A percentile compares a stretch with the other conserved stretches of the same genome.
Evolutionary conservation across 1,284 basidiomycete genomes (phyloP).

Genomic region (Boletellus dicymbophilus): DNA sequence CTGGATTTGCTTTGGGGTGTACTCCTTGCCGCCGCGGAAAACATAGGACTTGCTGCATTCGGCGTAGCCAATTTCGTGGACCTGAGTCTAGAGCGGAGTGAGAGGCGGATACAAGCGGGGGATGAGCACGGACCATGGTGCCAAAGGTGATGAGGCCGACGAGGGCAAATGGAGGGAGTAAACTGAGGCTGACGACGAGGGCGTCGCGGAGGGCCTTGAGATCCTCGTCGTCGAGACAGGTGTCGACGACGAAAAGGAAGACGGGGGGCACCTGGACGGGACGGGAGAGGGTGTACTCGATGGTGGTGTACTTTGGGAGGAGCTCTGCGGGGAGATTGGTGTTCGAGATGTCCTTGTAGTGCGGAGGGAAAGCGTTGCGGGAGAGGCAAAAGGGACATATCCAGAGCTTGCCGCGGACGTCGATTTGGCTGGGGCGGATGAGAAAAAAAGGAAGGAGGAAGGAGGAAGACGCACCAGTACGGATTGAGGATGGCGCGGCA

Average conservation of each 20-base stretch:
- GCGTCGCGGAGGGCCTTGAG: constrained; percentile 94
- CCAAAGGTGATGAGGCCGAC: constrained; percentile 97
- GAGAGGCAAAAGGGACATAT: constrained; percentile 99
- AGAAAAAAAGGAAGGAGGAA: constrained; percentile 11
- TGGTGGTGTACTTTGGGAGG: constrained; percentile 97
- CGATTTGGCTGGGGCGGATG: constrained; percentile 98
- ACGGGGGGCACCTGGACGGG: constrained; percentile 93
- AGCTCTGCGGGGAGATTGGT: constrained; percentile 97
- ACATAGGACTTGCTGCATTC: constrained; percentile 99
- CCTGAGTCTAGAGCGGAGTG: constrained; percentile 75
- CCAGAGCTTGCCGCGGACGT: constrained; percentile 98
- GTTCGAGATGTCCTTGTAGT: constrained; percentile 99
- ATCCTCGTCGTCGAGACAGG: constrained; percentile 96
- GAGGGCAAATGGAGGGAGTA: constrained; percentile 92
- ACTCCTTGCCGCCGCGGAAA: constrained; percentile 99
- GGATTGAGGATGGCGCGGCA: constrained; percentile 98
- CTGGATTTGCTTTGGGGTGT: constrained; percentile 95
- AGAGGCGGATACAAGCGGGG: not conserved
- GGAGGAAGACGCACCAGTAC: constrained; percentile 69
- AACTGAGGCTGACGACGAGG: constrained; percentile 88
- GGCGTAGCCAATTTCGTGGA: constrained; percentile 96
- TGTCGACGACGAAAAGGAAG: constrained; percentile 98
- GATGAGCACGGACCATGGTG: constrained; percentile 74
- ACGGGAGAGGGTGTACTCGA: constrained; percentile 96
- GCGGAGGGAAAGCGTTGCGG: constrained; percentile 96